These are phyloP conservation scores for Pontederia paniculata DNA, from an alignment of 176 grass and related monocot species.

Conservation along the genomic window DNA sequence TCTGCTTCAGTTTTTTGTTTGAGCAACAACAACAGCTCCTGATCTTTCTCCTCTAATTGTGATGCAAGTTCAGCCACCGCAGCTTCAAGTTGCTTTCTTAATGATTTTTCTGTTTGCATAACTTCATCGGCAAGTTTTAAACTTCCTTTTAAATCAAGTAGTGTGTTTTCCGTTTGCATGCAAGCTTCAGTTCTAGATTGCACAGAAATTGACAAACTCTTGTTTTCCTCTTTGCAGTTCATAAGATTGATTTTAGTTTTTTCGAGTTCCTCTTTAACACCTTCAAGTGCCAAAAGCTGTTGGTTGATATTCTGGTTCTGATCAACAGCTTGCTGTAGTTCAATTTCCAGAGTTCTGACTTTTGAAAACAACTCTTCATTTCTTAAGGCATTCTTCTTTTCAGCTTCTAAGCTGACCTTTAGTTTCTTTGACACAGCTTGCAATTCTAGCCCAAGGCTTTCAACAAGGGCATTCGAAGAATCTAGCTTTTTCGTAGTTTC, in stretches of 20 bases:
- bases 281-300: slow-evolving; percentile 19
- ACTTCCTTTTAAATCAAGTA: slow-evolving; percentile 27
- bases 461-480: slow-evolving; percentile 37
- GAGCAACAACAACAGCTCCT: slow-evolving; percentile 50
- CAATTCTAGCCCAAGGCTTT: slow-evolving; percentile 59
- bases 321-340: slow-evolving; percentile 30
- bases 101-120: slow-evolving; percentile 33
- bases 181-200: slow-evolving; percentile 45
- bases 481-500: slow-evolving; percentile 45
- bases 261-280: slow-evolving; percentile 18
- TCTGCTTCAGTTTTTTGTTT: slow-evolving; percentile 48
- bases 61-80: slow-evolving; percentile 42
- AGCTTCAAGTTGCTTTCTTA: slow-evolving; percentile 56
- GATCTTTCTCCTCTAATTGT: slow-evolving; percentile 61
- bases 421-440: slow-evolving; percentile 56
- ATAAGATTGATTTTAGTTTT: slow-evolving; percentile 16
- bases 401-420: slow-evolving; percentile 42
- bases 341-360: slow-evolving; percentile 56
- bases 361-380: slow-evolving; percentile 61
- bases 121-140: slow-evolving; percentile 11
- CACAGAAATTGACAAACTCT: slow-evolving; percentile 28
- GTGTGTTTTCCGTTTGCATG: slow-evolving; percentile 63
- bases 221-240: slow-evolving; percentile 24
- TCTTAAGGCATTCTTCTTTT: slow-evolving; percentile 41
- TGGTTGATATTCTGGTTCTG: slow-evolving; percentile 19